Base-by-base conservation (phyloP, 495 filamentous ascomycete species). In the Lichenothelia convexa region DNA sequence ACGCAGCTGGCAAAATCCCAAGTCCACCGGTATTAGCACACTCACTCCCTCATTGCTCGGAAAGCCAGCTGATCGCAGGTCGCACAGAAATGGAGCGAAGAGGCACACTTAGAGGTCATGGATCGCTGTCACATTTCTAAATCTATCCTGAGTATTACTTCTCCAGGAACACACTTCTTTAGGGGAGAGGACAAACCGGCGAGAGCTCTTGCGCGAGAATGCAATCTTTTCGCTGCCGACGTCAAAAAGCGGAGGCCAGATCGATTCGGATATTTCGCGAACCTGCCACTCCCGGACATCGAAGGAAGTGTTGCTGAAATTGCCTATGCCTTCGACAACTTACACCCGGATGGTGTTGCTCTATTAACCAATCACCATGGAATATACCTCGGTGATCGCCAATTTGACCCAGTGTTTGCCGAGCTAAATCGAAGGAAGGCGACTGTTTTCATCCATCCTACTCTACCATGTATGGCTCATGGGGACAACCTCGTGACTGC, bases 381-480 rank as follows among this genome's bases (percentile, higher is more conserved):
- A 3, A 43, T 55, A 12, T 75, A 73, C 40, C 55, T 68, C 4
- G 68, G 70, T 8, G 60, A 67, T 36, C 17, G 48, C 1, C 15
- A 27, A 2, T 53, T 73, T 24, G 53, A 53, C 17, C 52, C 53
- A 0, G 43, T 73, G 5, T 67, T 56, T 43, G 45, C 42, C 18
- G 54, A 47, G 32, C 32, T 60, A 35, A 52, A 58, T 30, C 18
- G 26, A 18, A 26, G 50, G 1, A 30, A 48, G 1, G 55, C 53
- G 0, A 56, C 52, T 0, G 50, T 63, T 0, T 71, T 73, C 45
- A 59, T 72, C 16, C 70, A 73, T 39, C 70, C 69, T 0, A 71
- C 65, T 3, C 60, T 39, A 21, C 50, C 53, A 2, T 29, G 24
- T 13, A n/a, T n/a, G n/a, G n/a, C n/a, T n/a, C n/a, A n/a, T n/a